Percentiles rank a stretch among this genome's conserved stretches.
Evolutionary conservation across 1,284 basidiomycete species (phyloP).

Genomic region (Fomitopsis betulina): DNA sequence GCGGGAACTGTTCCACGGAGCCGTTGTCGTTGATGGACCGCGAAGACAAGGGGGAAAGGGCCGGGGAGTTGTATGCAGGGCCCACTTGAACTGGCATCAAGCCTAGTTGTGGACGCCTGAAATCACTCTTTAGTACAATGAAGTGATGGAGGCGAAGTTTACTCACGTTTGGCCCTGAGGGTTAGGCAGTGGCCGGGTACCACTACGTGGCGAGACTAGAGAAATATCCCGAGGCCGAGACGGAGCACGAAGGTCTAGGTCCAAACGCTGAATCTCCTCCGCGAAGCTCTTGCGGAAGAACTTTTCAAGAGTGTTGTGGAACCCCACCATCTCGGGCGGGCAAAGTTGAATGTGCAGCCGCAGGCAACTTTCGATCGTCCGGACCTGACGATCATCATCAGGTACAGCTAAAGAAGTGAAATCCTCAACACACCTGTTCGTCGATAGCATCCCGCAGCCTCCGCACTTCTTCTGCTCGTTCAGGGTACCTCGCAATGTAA

Average conservation of each 20-base stretch:
- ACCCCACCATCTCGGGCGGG: slow-evolving; percentile 82
- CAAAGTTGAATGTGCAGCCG: slow-evolving; percentile 81
- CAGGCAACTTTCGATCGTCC: slow-evolving; percentile 80
- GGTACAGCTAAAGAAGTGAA: background rate
- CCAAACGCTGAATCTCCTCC: slow-evolving; percentile 77
- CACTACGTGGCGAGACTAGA: slow-evolving; percentile 3
- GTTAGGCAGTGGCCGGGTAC: slow-evolving; percentile 5
- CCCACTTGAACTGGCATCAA: slow-evolving; percentile 18
- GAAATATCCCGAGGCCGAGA: slow-evolving; percentile 19
- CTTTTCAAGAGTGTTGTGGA: slow-evolving; percentile 87
- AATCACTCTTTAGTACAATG: background rate
- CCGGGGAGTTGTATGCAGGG: slow-evolving; percentile 29
- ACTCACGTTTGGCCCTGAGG: slow-evolving; percentile 2
- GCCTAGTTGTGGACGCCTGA: slow-evolving; percentile 15
- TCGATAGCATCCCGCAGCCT: slow-evolving; percentile 75
- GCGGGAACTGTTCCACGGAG: slow-evolving; percentile 18
- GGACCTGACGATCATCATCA: slow-evolving; percentile 43
- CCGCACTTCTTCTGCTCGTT: slow-evolving; percentile 65
- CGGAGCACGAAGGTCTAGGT: slow-evolving; percentile 34
- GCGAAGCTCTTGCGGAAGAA: slow-evolving; percentile 89
- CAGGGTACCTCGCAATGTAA: slow-evolving; percentile 68
- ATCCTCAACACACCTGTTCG: slow-evolving; percentile 60
- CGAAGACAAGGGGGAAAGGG: slow-evolving; percentile 32
- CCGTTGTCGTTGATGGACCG: slow-evolving; percentile 16
- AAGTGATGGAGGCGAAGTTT: background rate